phyloP scores from a whole-genome alignment of 495 filamentous ascomycete genomes.

The Neurospora pannonica region DNA sequence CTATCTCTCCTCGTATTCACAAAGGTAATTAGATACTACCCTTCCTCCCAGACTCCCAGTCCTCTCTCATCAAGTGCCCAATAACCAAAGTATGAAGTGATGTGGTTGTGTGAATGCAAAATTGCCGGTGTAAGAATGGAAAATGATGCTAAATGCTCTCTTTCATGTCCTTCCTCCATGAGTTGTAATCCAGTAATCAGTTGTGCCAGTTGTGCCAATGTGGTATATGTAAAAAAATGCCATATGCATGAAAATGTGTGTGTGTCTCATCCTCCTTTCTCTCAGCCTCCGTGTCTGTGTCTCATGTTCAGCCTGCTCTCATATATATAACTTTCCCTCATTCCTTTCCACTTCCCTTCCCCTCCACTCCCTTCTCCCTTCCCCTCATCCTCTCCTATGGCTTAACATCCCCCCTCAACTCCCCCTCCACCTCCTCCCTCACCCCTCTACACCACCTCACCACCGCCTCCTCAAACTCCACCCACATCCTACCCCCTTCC shows the following conservation, averaged over 20 bases:
- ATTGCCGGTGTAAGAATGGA: neutral
- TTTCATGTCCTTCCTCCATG: neutral
- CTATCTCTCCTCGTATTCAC: too few species aligned
- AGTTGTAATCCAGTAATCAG: neutral
- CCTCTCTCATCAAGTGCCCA: too few species aligned
- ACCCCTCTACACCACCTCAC: constrained; percentile 70
- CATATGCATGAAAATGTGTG: neutral
- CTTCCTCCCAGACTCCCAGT: too few species aligned
- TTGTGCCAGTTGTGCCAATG: neutral
- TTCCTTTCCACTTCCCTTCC: neutral
- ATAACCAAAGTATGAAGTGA: neutral
- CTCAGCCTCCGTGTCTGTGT: neutral
- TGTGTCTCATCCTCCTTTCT: neutral
- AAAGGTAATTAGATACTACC: too few species aligned
- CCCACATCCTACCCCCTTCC: constrained; percentile 37
- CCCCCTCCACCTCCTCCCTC: constrained; percentile 58
- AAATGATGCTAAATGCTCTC: neutral
- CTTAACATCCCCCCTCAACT: constrained; percentile 10
- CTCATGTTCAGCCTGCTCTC: neutral
- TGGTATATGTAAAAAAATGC: neutral
- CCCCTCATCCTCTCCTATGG: neutral
- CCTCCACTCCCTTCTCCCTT: neutral
- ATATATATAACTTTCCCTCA: neutral
- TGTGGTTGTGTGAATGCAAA: neutral
- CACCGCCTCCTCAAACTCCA: constrained; percentile 69